A percentile compares a stretch with the other conserved stretches of the same genome.
Evolutionary conservation across 2,329 filamentous ascomycete species (phyloP).

Genomic region (Alternaria hordeiaustralica): DNA sequence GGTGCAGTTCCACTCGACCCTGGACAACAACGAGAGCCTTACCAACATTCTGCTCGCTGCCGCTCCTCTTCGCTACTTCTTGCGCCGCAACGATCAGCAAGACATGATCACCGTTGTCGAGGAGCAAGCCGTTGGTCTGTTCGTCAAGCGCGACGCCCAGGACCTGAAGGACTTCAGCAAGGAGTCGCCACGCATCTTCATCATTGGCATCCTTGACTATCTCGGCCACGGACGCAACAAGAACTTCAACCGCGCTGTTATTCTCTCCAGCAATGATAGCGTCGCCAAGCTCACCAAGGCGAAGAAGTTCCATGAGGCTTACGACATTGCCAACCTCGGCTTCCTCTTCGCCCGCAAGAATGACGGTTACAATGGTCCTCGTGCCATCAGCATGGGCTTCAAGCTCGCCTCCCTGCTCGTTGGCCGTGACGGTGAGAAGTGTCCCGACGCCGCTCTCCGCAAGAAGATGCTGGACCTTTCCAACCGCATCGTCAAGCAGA

Average conservation of each 20-base stretch:
- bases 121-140: conserved; percentile 35
- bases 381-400: conserved; percentile 48
- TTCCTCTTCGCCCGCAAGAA: conserved; percentile 42
- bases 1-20: conserved; percentile 37
- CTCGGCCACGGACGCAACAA: conserved; percentile 38
- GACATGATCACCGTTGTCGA: conserved; percentile 35
- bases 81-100: conserved; percentile 27
- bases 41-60: conserved; percentile 41
- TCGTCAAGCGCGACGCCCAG: conserved; percentile 36
- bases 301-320: conserved; percentile 42
- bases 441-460: conserved; percentile 41
- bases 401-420: conserved; percentile 45
- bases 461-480: conserved; percentile 52
- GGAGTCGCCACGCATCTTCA: conserved; percentile 40
- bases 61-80: conserved; percentile 40
- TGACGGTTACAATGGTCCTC: conserved; percentile 40
- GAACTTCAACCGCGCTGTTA: conserved; percentile 38
- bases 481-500: conserved; percentile 51
- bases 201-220: conserved; percentile 38
- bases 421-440: conserved; percentile 37
- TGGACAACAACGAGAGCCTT: conserved; percentile 48
- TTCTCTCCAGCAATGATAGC: conserved; percentile 33
- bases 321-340: conserved; percentile 43
- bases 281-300: conserved; percentile 34
- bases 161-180: conserved; percentile 38